Evolutionary conservation across 495 filamentous ascomycete species (phyloP).

Genomic region (Xylaria grammica): DNA sequence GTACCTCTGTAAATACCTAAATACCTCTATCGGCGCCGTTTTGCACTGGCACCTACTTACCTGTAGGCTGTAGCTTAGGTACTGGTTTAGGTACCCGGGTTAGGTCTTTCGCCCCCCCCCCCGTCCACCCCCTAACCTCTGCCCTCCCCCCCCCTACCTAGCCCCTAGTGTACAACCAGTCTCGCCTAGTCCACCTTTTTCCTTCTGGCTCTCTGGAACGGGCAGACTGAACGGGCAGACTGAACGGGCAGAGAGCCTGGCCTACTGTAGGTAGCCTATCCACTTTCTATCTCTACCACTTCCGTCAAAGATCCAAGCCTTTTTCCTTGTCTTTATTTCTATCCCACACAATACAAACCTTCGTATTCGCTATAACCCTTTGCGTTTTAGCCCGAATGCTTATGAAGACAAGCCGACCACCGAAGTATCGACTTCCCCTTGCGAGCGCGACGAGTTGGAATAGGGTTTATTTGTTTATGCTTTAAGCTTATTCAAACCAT

Average conservation of each 20-base stretch:
- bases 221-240: no score
- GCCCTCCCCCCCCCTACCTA: no score
- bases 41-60: no score
- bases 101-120: no score
- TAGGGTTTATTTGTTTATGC: constrained; percentile 1
- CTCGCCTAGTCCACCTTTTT: no score
- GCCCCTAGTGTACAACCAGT: no score
- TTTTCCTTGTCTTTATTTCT: constrained; percentile 18
- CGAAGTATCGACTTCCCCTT: constrained; percentile 9
- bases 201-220: no score
- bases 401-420: not conserved
- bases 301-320: constrained; percentile 16
- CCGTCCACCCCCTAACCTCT: no score
- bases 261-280: not conserved
- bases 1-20: no score
- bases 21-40: no score
- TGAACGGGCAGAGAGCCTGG: not conserved
- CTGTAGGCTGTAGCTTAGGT: no score
- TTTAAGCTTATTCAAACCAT: not conserved
- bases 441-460: constrained; percentile 14
- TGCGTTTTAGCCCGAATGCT: constrained; percentile 7
- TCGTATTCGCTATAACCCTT: constrained; percentile 15
- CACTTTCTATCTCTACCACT: constrained; percentile 14
- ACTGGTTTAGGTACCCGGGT: no score
- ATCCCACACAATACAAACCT: constrained; percentile 17